Evolutionary conservation across 805 yeast species (phyloP).

Genomic region (Nakazawaea wickerhamii): DNA sequence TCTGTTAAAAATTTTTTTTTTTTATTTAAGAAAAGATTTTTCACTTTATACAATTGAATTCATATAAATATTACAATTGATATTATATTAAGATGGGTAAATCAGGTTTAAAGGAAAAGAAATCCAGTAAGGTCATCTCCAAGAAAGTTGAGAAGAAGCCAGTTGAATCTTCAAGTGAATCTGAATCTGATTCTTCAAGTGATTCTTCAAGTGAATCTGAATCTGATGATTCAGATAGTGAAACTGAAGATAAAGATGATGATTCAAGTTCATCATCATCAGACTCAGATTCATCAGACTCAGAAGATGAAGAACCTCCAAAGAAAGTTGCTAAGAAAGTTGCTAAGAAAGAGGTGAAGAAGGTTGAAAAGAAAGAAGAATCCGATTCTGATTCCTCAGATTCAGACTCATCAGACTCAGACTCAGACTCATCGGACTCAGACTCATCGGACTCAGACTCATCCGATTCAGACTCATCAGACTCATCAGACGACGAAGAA

Average conservation of each 20-base stretch:
- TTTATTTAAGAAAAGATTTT: not conserved
- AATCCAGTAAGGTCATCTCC: conserved; percentile 16
- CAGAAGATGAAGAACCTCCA: conserved; percentile 10
- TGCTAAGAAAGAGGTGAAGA: conserved; percentile 4
- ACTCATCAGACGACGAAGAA: conserved; percentile 3
- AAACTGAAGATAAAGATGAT: conserved; percentile 12
- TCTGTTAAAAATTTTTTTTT: not conserved
- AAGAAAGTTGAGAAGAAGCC: conserved; percentile 18
- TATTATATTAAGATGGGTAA: conserved; percentile 20
- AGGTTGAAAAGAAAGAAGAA: conserved; percentile 17
- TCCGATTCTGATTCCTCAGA: too few species aligned
- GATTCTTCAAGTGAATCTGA: conserved; percentile 15
- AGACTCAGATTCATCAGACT: conserved; percentile 15
- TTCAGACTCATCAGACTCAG: conserved; percentile 21
- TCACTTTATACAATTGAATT: not conserved
- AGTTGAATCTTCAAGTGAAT: conserved; percentile 10
- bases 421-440: conserved; percentile 17
- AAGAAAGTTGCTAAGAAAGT: not conserved
- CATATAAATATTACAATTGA: not conserved
- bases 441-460: conserved; percentile 16
- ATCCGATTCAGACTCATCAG: conserved; percentile 10
- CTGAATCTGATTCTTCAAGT: conserved; percentile 10
- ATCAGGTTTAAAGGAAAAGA: conserved; percentile 21
- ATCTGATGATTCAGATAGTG: conserved; percentile 8
- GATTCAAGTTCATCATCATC: conserved; percentile 16